Evolutionary conservation across 1,139 yeast genomes (phyloP), one percentile per base, ranked within the genome.

Genomic region (Magnusiomyces fungicola): DNA sequence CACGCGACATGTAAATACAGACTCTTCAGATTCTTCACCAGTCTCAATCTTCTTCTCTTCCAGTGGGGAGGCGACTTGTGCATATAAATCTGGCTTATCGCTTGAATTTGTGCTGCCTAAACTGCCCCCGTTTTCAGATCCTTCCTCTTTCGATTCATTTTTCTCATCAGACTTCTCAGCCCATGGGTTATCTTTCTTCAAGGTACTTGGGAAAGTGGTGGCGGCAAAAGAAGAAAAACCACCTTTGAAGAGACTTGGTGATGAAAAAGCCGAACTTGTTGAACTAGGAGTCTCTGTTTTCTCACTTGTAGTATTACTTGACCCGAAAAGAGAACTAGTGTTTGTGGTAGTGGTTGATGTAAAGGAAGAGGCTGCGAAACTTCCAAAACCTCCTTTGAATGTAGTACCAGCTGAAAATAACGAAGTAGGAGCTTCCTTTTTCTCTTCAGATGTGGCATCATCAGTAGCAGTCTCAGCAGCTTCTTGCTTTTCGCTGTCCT

Each of bases 11-110:
- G 79, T 78, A 64, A 79, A 87, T 9, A 82, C 67, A 0, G 87
- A 78, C 41, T 72, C 72, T 64, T 94, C 98, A 50, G 80, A 74
- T 64, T 92, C 98, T 66, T 94, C 98, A 1, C 98, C 98, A 0
- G 97, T 88, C 51, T 80, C 78, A 5, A 83, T 71, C 12, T 74
- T 75, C 52, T 80, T 80, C 52, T 79, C 24, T n/a, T 19, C 36
- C 45, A 43, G 27, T 21, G 14, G 45, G 38, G 27, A 76, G 18
- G 68, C 69, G 48, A 79, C 67, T 48, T 76, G 78, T 71, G 60
- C 73, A 76, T 50, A 62, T 65, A 54, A 58, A 66, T 56, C 55
- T 40, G 59, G 62, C 9, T 51, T 52, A 45, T 54, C 61, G 25
- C 50, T 63, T 34, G 57, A 57, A 27, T 34, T 44, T 2, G 47